Evolutionary conservation across 257 asterid genomes (phyloP).

Genomic region (Gentiana straminea): DNA sequence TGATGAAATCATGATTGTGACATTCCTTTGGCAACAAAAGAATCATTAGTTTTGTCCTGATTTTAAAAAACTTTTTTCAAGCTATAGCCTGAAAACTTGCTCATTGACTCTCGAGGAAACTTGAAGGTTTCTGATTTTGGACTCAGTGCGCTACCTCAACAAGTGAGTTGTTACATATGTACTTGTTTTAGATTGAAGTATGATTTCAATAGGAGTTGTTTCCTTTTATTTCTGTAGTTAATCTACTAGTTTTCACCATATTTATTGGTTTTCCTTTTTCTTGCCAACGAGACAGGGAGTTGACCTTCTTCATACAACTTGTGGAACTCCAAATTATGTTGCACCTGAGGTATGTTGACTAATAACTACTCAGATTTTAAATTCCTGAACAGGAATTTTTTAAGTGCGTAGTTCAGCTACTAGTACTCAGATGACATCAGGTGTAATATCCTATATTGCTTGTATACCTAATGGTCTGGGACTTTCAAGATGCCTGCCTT

Average conservation of each 20-base stretch:
- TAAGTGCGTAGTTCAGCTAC: not conserved
- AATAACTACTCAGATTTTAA: slow-evolving; percentile 5
- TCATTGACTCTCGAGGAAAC: slow-evolving; percentile 76
- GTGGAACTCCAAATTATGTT: slow-evolving; percentile 95
- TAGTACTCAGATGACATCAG: not conserved
- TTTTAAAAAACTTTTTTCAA: slow-evolving; percentile 9
- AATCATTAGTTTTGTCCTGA: slow-evolving; percentile 16
- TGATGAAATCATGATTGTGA: slow-evolving; percentile 11
- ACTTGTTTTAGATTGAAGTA: slow-evolving; percentile 5
- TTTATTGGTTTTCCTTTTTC: not conserved
- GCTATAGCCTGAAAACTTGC: slow-evolving; percentile 90
- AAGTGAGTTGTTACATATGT: slow-evolving; percentile 31
- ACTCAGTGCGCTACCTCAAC: slow-evolving; percentile 80
- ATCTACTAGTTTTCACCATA: not conserved
- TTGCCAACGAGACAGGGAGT: slow-evolving; percentile 54
- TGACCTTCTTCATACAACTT: slow-evolving; percentile 86
- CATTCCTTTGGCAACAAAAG: slow-evolving; percentile 4
- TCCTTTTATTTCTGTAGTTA: slow-evolving; percentile 2
- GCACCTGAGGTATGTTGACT: slow-evolving; percentile 77
- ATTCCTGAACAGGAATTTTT: slow-evolving; percentile 3
- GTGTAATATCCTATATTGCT: not conserved
- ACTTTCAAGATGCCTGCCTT: too few relatives aligned
- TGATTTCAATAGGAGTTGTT: slow-evolving; percentile 2
- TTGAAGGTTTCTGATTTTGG: slow-evolving; percentile 97
- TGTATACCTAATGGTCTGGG: not conserved